These are phyloP conservation scores for Aspergillus fumigatus DNA, from an alignment of 2,329 filamentous ascomycete species.

Conservation along the genomic window DNA sequence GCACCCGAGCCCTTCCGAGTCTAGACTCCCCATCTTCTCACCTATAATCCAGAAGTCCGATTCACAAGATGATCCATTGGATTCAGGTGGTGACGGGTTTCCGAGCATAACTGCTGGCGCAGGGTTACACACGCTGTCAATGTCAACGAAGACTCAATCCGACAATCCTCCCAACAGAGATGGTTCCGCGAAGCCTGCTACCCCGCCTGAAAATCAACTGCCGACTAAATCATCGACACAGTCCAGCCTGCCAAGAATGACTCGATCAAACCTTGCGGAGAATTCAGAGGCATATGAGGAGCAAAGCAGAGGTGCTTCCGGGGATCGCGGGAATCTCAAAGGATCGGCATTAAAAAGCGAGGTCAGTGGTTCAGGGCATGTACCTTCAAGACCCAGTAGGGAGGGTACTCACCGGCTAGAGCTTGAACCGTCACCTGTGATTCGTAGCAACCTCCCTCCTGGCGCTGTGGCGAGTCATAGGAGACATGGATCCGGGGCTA, in stretches of 20 bases:
- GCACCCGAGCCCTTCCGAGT: slow-evolving; percentile 34
- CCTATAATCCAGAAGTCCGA: slow-evolving; percentile 16
- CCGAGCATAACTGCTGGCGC: slow-evolving; percentile 7
- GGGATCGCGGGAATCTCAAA: not conserved
- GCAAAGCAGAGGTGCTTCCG: not conserved
- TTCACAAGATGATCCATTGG: slow-evolving; percentile 15
- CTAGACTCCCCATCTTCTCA: slow-evolving; percentile 32
- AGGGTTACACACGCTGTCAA: not conserved
- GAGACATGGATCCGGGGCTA: slow-evolving; percentile 48
- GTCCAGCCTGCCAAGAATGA: slow-evolving; percentile 40
- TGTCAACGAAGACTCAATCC: not conserved
- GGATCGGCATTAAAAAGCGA: slow-evolving; percentile 11
- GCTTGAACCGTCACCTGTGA: slow-evolving; percentile 49
- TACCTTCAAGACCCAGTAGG: slow-evolving; percentile 62
- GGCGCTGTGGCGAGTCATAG: slow-evolving; percentile 47
- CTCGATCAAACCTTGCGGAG: slow-evolving; percentile 27
- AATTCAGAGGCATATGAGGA: not conserved
- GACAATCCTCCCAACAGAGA: slow-evolving; percentile 1
- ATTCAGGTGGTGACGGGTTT: slow-evolving; percentile 11
- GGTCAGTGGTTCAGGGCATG: slow-evolving; percentile 29
- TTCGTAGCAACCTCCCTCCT: slow-evolving; percentile 52
- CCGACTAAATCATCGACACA: slow-evolving; percentile 60
- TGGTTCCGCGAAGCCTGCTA: slow-evolving; percentile 1
- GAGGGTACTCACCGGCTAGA: slow-evolving; percentile 63
- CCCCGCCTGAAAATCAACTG: slow-evolving; percentile 56